phyloP scores from a whole-genome alignment of 306 rosid genomes.

The Acmispon strigosus region DNA sequence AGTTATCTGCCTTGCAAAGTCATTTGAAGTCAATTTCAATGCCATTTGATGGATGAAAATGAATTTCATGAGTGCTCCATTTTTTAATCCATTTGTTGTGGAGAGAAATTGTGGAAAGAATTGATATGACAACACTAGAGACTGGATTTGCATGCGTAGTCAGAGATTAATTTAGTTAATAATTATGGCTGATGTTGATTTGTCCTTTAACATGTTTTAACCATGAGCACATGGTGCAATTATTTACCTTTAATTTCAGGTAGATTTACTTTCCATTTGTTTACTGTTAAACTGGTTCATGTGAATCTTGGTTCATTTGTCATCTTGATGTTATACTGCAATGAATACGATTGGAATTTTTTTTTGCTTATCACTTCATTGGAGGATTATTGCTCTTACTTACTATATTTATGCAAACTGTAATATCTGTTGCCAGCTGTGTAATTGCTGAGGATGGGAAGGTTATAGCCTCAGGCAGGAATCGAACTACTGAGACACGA shows the following conservation, averaged over 20 bases:
- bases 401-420: constrained; percentile 16
- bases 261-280: background rate
- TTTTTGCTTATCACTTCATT: background rate
- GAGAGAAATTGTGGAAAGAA: background rate
- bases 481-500: constrained; percentile 74
- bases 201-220: constrained; percentile 7
- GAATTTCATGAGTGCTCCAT: background rate
- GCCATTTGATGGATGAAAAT: background rate
- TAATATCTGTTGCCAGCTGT: constrained; percentile 46
- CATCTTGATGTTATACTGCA: background rate
- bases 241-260: background rate
- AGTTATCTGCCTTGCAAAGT: background rate
- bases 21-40: background rate
- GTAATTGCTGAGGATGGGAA: constrained; percentile 74
- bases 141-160: background rate
- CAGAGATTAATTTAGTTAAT: background rate
- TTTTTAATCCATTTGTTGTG: background rate
- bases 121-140: background rate
- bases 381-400: background rate
- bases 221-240: background rate
- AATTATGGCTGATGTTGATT: background rate
- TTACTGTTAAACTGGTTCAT: background rate
- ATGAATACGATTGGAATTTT: background rate
- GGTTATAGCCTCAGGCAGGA: constrained; percentile 79
- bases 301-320: background rate